phyloP scores from a whole-genome alignment of 805 yeast genomes.

The Starmerella cellae region DNA sequence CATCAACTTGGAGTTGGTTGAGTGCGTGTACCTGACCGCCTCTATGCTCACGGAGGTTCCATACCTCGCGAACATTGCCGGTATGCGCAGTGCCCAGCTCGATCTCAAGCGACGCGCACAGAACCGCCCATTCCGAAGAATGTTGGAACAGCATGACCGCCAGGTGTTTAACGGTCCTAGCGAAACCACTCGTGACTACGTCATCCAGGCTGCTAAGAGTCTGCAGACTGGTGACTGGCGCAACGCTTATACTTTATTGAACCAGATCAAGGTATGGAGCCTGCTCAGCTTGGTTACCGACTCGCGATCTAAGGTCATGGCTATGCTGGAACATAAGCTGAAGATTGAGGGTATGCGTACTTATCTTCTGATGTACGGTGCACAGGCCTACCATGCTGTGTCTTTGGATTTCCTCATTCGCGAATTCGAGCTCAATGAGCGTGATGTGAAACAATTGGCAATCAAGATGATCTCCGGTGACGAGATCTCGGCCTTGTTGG shows the following conservation, averaged over 20 bases:
- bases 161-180: constrained; percentile 96
- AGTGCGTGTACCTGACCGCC: constrained; percentile 82
- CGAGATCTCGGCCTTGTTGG: constrained; percentile 64
- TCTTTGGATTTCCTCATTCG: constrained; percentile 52
- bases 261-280: constrained; percentile 74
- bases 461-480: constrained; percentile 63
- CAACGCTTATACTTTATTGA: constrained; percentile 55
- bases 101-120: constrained; percentile 52
- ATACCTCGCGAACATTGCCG: constrained; percentile 57
- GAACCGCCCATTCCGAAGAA: constrained; percentile 77
- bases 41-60: constrained; percentile 88
- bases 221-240: constrained; percentile 86
- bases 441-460: constrained; percentile 48
- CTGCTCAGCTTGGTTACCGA: constrained; percentile 53
- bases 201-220: constrained; percentile 81
- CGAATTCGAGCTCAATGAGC: constrained; percentile 50
- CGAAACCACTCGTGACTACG: constrained; percentile 85
- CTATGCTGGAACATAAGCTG: constrained; percentile 58
- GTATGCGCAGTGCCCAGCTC: constrained; percentile 27
- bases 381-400: constrained; percentile 53
- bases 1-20: constrained; percentile 86
- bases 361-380: constrained; percentile 74
- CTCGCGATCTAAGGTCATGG: constrained; percentile 37
- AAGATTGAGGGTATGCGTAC: constrained; percentile 87
- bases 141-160: constrained; percentile 83